phyloP scores from a whole-genome alignment of 139 green algal species.

The Chlamydomonas incerta region DNA sequence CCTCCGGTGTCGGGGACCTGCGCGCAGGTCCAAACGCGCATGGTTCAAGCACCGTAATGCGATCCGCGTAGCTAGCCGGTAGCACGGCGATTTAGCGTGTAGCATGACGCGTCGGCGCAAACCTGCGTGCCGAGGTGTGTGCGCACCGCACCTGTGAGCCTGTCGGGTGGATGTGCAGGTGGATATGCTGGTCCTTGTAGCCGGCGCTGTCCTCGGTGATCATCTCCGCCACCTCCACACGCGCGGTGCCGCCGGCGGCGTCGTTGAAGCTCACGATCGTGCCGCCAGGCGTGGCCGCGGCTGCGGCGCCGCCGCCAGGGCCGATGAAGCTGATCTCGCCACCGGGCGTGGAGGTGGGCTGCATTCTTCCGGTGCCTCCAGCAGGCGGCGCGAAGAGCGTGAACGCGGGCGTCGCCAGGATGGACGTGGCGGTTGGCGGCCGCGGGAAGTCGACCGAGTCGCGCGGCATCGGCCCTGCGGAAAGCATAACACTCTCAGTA shows the following conservation, averaged over 20 bases:
- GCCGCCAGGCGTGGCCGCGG: background rate
- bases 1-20: background rate
- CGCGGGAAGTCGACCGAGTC: background rate
- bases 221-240: conserved; percentile 34
- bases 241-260: background rate
- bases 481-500: too few species aligned
- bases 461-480: too few species aligned
- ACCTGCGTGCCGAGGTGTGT: too few species aligned
- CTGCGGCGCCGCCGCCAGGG: too few species aligned
- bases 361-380: background rate
- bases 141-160: background rate
- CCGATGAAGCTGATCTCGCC: too few species aligned
- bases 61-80: too few species aligned
- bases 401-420: conserved; percentile 12
- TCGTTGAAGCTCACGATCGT: background rate
- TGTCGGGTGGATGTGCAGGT: conserved; percentile 41
- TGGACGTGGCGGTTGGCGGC: background rate
- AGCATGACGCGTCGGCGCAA: too few species aligned
- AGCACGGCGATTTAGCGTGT: too few species aligned
- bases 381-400: background rate
- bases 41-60: too few species aligned
- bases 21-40: too few species aligned
- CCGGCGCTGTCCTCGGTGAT: background rate
- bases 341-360: too few species aligned
- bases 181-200: conserved; percentile 40